phyloP scores from a whole-genome alignment of 257 asterid genomes.

The Ophiorrhiza pumila region DNA sequence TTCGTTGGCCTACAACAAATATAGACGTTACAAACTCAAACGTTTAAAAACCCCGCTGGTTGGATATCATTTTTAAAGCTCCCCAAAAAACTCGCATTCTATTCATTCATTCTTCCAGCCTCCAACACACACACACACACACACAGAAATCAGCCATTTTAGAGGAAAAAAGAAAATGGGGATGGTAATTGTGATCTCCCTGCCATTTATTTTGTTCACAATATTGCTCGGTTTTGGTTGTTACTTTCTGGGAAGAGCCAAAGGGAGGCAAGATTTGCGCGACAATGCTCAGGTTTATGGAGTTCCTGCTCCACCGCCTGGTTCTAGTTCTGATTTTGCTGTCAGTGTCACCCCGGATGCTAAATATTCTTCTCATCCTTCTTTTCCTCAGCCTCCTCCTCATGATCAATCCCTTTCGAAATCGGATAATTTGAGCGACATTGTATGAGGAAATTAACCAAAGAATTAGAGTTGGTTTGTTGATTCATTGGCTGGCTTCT shows the following conservation, averaged over 20 bases:
- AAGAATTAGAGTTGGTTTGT: not conserved
- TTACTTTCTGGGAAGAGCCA: conserved; percentile 70
- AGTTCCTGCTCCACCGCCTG: conserved; percentile 73
- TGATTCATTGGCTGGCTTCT: not conserved
- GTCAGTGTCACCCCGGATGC: conserved; percentile 18
- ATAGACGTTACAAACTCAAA: conserved; percentile 17
- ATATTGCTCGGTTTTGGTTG: conserved; percentile 78
- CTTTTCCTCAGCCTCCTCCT: conserved; percentile 28
- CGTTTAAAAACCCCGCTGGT: conserved; percentile 15
- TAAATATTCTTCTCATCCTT: conserved; percentile 12
- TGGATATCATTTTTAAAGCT: not conserved
- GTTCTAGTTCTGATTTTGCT: conserved; percentile 8
- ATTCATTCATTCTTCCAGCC: too few species aligned
- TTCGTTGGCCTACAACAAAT: not conserved
- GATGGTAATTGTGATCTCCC: conserved; percentile 74
- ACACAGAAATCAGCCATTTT: not conserved
- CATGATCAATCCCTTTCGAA: conserved; percentile 9
- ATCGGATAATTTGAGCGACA: conserved; percentile 9
- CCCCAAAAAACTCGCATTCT: not conserved
- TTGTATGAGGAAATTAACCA: conserved; percentile 2
- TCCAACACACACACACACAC: not conserved
- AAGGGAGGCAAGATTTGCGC: conserved; percentile 66
- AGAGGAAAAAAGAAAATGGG: too few species aligned
- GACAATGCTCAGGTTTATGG: conserved; percentile 71
- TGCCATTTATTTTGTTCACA: conserved; percentile 72